phyloP scores from a whole-genome alignment of 2,329 filamentous ascomycete species.

The Colletotrichum sp. region DNA sequence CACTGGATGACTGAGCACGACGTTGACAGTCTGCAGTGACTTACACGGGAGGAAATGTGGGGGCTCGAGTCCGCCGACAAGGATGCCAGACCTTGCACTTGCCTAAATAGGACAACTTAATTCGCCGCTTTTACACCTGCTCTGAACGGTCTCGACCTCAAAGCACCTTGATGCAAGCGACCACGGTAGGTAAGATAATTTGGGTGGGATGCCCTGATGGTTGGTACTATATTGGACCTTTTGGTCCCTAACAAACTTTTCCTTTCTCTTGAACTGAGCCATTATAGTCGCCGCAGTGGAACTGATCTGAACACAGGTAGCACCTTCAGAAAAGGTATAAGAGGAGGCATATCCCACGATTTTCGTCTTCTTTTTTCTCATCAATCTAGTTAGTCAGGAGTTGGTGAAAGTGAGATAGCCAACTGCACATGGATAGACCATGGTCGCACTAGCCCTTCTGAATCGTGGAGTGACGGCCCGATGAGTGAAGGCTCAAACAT shows the following conservation, averaged over 20 bases:
- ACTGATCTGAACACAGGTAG: neutral
- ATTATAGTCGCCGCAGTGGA: neutral
- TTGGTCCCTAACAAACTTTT: neutral
- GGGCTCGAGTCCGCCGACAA: neutral
- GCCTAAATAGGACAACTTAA: neutral
- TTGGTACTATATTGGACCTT: neutral
- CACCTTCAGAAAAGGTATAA: neutral
- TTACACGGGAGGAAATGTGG: neutral
- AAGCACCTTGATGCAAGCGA: neutral
- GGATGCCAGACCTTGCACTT: neutral
- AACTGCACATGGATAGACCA: neutral
- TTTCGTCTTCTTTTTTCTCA: neutral
- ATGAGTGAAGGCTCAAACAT: neutral
- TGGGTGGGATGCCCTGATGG: neutral
- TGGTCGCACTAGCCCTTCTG: neutral
- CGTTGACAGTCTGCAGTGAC: neutral
- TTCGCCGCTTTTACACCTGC: neutral
- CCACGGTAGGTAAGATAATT: neutral
- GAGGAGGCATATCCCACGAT: fast-evolving
- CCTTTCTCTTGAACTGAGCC: neutral
- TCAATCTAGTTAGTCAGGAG: neutral
- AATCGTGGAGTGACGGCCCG: neutral
- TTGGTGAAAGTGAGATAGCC: neutral
- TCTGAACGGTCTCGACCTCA: neutral
- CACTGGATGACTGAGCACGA: neutral